These are phyloP conservation scores for Gaultheria prostrata DNA, from an alignment of 148 eudicot genomes.

Conservation along the genomic window DNA sequence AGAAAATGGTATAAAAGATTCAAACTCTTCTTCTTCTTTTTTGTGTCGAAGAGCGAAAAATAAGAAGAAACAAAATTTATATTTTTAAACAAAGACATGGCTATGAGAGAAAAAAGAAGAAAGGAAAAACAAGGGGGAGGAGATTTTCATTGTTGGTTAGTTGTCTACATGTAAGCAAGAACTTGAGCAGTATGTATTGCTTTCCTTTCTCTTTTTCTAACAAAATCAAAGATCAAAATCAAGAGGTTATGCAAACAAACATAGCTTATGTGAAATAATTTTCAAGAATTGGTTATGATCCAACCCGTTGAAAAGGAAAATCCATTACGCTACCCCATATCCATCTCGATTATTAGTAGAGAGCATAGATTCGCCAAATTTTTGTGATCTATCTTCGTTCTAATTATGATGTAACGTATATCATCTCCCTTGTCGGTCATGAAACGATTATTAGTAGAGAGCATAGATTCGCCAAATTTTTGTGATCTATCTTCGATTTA, in stretches of 20 bases:
- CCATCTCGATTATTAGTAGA: background rate
- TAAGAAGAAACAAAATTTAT: no score
- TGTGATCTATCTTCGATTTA: background rate
- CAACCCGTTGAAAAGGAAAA: background rate
- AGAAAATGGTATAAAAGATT: background rate
- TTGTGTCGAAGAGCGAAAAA: no score
- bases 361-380: background rate
- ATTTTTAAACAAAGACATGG: no score
- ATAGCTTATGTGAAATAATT: no score
- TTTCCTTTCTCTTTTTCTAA: no score
- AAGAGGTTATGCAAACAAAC: no score
- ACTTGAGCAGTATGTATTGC: background rate
- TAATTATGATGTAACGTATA: no score
- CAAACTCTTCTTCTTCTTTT: background rate
- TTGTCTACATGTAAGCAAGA: background rate
- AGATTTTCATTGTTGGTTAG: background rate
- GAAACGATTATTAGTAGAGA: background rate
- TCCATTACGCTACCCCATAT: background rate
- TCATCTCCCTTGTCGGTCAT: background rate
- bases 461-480: background rate
- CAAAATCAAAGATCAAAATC: no score
- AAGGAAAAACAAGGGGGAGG: no score
- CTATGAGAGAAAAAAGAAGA: no score
- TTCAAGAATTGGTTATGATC: background rate
- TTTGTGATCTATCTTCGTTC: background rate